phyloP scores from a whole-genome alignment of 768 basidiomycete genomes.

The Imleria badia region DNA sequence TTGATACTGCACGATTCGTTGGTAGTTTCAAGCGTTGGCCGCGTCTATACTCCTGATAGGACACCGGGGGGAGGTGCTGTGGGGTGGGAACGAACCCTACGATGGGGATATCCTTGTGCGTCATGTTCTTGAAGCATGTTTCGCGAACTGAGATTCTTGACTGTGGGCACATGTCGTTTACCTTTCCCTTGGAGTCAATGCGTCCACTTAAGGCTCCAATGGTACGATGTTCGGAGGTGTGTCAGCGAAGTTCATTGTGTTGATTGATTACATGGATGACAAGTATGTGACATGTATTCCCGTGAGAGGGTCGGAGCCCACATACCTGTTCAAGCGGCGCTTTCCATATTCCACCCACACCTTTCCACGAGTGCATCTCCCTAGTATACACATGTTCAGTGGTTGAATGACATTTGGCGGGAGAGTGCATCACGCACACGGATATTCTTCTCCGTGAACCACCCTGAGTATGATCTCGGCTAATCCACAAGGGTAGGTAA shows the following conservation, averaged over 20 bases:
- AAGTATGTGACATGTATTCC: background rate
- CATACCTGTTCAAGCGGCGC: background rate
- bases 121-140: background rate
- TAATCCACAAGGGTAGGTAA: background rate
- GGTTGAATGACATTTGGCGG: background rate
- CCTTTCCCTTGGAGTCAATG: conserved; percentile 12
- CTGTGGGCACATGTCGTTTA: background rate
- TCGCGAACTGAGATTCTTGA: background rate
- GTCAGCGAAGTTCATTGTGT: conserved; percentile 3
- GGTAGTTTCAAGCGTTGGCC: conserved; percentile 28
- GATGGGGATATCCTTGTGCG: conserved; percentile 4
- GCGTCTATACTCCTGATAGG: conserved; percentile 19
- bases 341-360: background rate
- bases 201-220: conserved; percentile 17
- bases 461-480: background rate
- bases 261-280: conserved; percentile 1
- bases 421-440: background rate
- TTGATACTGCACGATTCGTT: conserved; percentile 36
- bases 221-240: background rate
- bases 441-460: background rate
- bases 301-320: background rate
- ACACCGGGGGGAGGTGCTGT: conserved; percentile 18
- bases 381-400: conserved; percentile 1
- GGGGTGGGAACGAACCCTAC: conserved; percentile 27
- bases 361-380: conserved; percentile 9